phyloP scores from a whole-genome alignment of 495 filamentous ascomycete genomes.

The Evansstolkia leycettana region DNA sequence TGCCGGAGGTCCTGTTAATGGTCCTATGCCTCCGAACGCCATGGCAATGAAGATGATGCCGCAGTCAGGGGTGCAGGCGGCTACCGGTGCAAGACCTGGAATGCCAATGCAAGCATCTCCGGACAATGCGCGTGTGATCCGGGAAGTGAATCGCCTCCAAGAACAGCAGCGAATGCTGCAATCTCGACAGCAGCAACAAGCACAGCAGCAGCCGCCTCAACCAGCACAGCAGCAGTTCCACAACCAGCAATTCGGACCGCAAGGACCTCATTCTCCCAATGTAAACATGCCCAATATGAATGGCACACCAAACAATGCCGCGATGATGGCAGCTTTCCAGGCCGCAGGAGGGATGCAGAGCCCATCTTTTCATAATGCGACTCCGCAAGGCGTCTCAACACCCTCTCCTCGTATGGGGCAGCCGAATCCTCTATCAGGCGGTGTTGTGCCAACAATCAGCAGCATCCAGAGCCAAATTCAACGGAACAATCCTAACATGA shows the following conservation, averaged over 20 bases:
- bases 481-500: slow-evolving; percentile 40
- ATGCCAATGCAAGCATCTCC: slow-evolving; percentile 43
- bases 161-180: slow-evolving; percentile 55
- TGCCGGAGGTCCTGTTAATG: slow-evolving; percentile 23
- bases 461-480: slow-evolving; percentile 38
- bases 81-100: slow-evolving; percentile 44
- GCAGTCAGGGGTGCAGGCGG: slow-evolving; percentile 56
- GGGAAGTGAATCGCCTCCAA: slow-evolving; percentile 52
- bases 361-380: slow-evolving; percentile 33
- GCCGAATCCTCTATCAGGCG: slow-evolving; percentile 38
- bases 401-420: slow-evolving; percentile 41
- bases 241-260: slow-evolving; percentile 27
- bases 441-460: slow-evolving; percentile 42
- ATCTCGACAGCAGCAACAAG: slow-evolving; percentile 43
- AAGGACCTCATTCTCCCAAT: slow-evolving; percentile 32
- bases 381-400: slow-evolving; percentile 32
- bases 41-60: slow-evolving; percentile 59
- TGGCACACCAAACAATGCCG: slow-evolving; percentile 39
- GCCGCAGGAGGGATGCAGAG: slow-evolving; percentile 36
- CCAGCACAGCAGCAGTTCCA: slow-evolving; percentile 31
- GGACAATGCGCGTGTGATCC: slow-evolving; percentile 37
- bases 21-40: slow-evolving; percentile 37
- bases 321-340: slow-evolving; percentile 41
- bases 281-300: slow-evolving; percentile 34
- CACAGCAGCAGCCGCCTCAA: slow-evolving; percentile 22